Base-by-base conservation (phyloP, 2,329 filamentous ascomycete species). In the Colletotrichum sp. region DNA sequence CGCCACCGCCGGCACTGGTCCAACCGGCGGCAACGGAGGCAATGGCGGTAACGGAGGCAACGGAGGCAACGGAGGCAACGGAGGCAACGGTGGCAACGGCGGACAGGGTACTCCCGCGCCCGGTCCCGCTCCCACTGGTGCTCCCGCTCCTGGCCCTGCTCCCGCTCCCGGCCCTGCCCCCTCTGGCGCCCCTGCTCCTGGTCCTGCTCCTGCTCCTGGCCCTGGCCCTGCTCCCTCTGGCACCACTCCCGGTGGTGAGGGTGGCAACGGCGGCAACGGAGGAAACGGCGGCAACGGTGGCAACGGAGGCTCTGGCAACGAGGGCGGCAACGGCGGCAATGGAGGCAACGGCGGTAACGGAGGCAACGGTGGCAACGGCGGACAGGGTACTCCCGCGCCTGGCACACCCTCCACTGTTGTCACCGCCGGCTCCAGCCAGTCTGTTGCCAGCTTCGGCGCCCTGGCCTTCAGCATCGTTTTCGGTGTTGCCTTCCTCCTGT, bases 391-490 rank as follows among this genome's bases (percentile, higher is more conserved):
- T 12, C 59, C 36, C 6, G 16, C 30, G 18, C 48, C 36, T 7
- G 59, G 30, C 68, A 71, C 2, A 1, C n/a, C 63, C 24, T 5
- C 55, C 36, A 12, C 7, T 36, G 75, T 77, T 13, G 70, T 74
- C 6, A 57, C 60, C 13, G 77, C 75, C 24, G 77, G 77, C 30
- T 65, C 77, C 72, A 68, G 71, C 68, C 75, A 69, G 67, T 72
- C 76, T 59, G 64, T 66, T 57, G 77, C 75, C 43, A 77, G 75
- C 72, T 60, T 78, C 39, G 77, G 72, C 67, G 75, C 71, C 32
- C 48, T 78, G 18, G 75, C 67, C 75, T 55, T 78, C 75, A 72
- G 74, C 71, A 30, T 72, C 34, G 55, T 66, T 52, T 18, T 67
- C 48, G 77, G 63, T 34, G 75, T 74, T 28, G 77, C 64, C 21